Percentiles rank a stretch among this genome's conserved stretches.
phyloP scores from a whole-genome alignment of 345 rosid genomes.

The Linum tenue region DNA sequence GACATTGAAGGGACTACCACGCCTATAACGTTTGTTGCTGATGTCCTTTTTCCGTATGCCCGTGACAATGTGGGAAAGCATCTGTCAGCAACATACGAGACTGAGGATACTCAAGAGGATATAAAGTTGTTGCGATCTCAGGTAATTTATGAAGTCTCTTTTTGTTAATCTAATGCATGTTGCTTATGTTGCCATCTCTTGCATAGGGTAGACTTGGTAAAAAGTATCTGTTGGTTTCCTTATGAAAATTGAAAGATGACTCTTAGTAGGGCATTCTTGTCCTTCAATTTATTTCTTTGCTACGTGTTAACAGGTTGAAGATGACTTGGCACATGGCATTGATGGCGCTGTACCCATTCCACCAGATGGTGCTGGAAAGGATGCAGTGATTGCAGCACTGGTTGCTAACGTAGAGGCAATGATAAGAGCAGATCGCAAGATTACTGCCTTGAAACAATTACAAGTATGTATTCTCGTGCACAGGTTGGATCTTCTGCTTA shows the following conservation, averaged over 20 bases:
- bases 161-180: too few relatives aligned
- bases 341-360: constrained; percentile 64
- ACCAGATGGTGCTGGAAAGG: constrained; percentile 58
- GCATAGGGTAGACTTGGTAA: background rate
- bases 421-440: constrained; percentile 92
- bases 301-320: constrained; percentile 41
- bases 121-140: constrained; percentile 62
- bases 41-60: constrained; percentile 90
- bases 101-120: constrained; percentile 75
- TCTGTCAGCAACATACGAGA: constrained; percentile 54
- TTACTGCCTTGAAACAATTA: constrained; percentile 88
- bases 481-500: background rate
- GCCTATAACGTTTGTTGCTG: constrained; percentile 84
- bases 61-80: constrained; percentile 78
- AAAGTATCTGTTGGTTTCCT: background rate
- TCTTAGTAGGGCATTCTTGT: background rate
- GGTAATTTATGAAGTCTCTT: constrained; percentile 27
- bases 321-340: constrained; percentile 67
- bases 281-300: constrained; percentile 9
- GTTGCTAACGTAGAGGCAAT: constrained; percentile 81
- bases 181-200: background rate
- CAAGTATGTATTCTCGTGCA: constrained; percentile 41
- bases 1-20: constrained; percentile 98
- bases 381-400: constrained; percentile 69
- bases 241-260: background rate